Conservation (phyloP, 257 asterid species). For the Euphrasia confusa region DNA sequence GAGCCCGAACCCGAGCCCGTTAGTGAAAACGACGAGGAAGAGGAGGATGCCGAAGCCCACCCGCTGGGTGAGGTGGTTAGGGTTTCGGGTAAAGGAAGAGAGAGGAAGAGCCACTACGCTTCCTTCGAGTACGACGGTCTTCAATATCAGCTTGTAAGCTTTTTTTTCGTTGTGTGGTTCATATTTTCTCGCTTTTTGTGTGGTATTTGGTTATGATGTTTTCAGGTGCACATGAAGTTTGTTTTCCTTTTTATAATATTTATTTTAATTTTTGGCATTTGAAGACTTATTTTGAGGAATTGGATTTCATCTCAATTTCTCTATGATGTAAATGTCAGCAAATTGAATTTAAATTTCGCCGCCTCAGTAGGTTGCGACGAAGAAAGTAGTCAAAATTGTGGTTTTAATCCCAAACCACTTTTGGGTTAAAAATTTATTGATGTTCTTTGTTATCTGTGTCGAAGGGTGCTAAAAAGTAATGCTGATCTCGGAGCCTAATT, state of each 20-base stretch:
- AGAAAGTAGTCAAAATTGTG: background rate
- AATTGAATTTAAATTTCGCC: slow-evolving; percentile 3
- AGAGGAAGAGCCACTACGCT: slow-evolving; percentile 38
- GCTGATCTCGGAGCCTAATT: background rate
- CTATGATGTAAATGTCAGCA: background rate
- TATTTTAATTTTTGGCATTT: background rate
- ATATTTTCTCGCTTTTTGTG: too few species aligned
- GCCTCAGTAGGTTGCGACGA: background rate
- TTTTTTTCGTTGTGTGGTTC: background rate
- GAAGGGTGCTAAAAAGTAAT: background rate
- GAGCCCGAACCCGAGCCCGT: too few species aligned
- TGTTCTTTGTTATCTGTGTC: background rate
- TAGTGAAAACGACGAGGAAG: too few species aligned
- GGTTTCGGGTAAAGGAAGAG: slow-evolving; percentile 66
- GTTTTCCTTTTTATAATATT: too few species aligned
- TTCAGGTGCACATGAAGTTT: background rate
- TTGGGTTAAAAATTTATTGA: background rate
- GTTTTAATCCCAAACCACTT: background rate
- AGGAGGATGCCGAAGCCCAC: slow-evolving; percentile 45
- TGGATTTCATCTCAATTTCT: background rate
- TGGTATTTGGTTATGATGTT: background rate
- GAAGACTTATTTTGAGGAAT: background rate
- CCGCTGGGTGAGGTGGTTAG: slow-evolving; percentile 65
- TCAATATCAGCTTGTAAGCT: slow-evolving; percentile 68
- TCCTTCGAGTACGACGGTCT: slow-evolving; percentile 70